Evolutionary conservation across 768 basidiomycete species (phyloP), one percentile per base, ranked within the genome.

Genomic region (Chalciporus pseudorubinellus): DNA sequence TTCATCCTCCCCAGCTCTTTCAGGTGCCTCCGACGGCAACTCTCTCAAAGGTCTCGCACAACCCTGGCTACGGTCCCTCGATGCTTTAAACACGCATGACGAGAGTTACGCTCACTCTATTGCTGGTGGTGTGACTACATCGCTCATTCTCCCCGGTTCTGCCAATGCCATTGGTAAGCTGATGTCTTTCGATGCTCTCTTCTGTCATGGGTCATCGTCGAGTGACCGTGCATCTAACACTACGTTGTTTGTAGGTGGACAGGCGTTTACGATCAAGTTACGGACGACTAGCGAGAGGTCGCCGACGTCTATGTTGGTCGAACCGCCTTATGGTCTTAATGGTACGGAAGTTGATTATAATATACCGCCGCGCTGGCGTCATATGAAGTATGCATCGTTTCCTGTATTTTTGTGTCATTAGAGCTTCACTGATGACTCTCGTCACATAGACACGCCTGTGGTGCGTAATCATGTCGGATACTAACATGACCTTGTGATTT

Each of bases 31-130:
- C 0, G 89, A 90, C 53, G 67, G 59, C 13, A 85, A 87, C 63
- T 88, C 86, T 2, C 26, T 55, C 12, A 74, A 80, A 8, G 24
- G 59, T 7, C 50, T 48, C 22, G 11, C 79, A 13, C 66, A 76
- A 26, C 84, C 86, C 3, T 87, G 83, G 82, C 67, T 91, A 11
- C 76, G 87, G 29, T 82, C 81, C 11, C 67, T 90, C 18, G 88
- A 91, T 54, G 87, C 79, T 0, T 62, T 91, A 55, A 89, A 91
- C 64, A 89, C 85, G 0, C 87, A 87, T 50, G 89, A 91, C 63
- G 73, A 73, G 2, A 72, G 80, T 3, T 87, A 82, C 59, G 67
- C 74, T 16, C 71, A 83, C 4, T 70, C 80, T 4, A 75, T 86
- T 14, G 67, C 88, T 0, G 90, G 90, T 2, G 90, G 79, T 0